These are phyloP conservation scores for Tylopilus balloui DNA, from an alignment of 768 basidiomycete genomes.

Conservation along the genomic window DNA sequence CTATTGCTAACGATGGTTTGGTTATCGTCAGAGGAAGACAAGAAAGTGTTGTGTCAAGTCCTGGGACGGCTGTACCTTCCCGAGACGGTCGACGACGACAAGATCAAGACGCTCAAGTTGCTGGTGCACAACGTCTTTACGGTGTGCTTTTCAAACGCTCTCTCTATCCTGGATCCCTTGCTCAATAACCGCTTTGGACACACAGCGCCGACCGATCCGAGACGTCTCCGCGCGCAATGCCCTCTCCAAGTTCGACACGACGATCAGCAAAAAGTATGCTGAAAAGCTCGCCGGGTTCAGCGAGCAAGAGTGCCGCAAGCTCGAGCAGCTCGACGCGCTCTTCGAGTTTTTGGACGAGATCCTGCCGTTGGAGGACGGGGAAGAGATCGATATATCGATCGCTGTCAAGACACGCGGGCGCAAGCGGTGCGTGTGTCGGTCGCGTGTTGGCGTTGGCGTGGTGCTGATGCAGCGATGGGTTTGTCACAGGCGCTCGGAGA, in stretches of 20 bases:
- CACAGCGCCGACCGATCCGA: slow-evolving; percentile 53
- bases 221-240: slow-evolving; percentile 65
- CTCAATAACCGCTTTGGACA: too few relatives aligned
- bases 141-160: too few relatives aligned
- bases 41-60: slow-evolving; percentile 60
- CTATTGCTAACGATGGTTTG: too few relatives aligned
- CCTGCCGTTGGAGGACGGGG: slow-evolving; percentile 62
- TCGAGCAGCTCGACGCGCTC: slow-evolving; percentile 56
- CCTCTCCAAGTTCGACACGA: slow-evolving; percentile 62
- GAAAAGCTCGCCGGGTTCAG: slow-evolving; percentile 66
- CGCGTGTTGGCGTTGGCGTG: too few relatives aligned
- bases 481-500: slow-evolving; percentile 50
- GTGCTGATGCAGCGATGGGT: too few relatives aligned
- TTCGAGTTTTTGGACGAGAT: slow-evolving; percentile 73
- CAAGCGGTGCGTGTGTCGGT: slow-evolving; percentile 36
- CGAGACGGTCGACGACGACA: slow-evolving; percentile 62
- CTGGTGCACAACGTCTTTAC: slow-evolving; percentile 44
- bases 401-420: slow-evolving; percentile 39
- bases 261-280: slow-evolving; percentile 67
- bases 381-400: slow-evolving; percentile 36
- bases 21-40: slow-evolving; percentile 56
- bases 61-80: slow-evolving; percentile 65
- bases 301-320: slow-evolving; percentile 64
- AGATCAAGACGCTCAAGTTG: slow-evolving; percentile 57
- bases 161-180: too few relatives aligned